These are phyloP conservation scores for Monilinia fructigena DNA, from an alignment of 2,329 filamentous ascomycete genomes.

Conservation along the genomic window DNA sequence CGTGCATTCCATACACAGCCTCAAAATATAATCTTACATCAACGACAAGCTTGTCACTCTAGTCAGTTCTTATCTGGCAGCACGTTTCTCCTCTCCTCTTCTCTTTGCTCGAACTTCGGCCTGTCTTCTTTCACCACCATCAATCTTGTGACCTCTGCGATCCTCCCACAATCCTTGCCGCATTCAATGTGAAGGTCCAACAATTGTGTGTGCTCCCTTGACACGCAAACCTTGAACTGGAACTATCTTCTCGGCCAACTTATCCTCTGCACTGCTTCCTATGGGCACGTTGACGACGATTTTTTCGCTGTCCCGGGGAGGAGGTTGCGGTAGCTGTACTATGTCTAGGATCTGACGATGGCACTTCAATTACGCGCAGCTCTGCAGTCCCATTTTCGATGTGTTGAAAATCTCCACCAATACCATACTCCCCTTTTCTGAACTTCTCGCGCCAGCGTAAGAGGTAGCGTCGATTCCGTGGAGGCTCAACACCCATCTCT, in stretches of 20 bases:
- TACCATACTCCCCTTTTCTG: conserved; percentile 70
- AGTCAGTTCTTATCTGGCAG: conserved; percentile 43
- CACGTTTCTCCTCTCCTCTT: conserved; percentile 64
- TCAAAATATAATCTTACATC: conserved; percentile 35
- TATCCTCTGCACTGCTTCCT: conserved; percentile 43
- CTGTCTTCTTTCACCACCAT: conserved; percentile 89
- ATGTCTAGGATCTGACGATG: conserved; percentile 26
- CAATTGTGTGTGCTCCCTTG: conserved; percentile 65
- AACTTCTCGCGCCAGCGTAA: conserved; percentile 87
- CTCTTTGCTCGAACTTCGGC: conserved; percentile 86
- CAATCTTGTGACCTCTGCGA: conserved; percentile 82
- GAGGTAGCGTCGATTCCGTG: conserved; percentile 78
- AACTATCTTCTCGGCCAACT: conserved; percentile 45
- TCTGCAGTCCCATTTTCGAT: conserved; percentile 59
- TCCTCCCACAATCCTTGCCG: conserved; percentile 93
- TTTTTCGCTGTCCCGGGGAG: conserved; percentile 51
- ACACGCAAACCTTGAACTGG: conserved; percentile 66
- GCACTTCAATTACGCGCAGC: conserved; percentile 49
- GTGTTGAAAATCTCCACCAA: conserved; percentile 77
- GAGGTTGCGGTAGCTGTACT: conserved; percentile 50
- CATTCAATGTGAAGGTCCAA: too few relatives aligned
- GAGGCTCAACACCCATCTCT: conserved; percentile 81
- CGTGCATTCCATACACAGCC: conserved; percentile 29
- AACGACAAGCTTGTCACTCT: conserved; percentile 25
- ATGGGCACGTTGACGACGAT: conserved; percentile 59